Evolutionary conservation across 2,329 filamentous ascomycete genomes (phyloP), one percentile per base, ranked within the genome.

Genomic region (Arthrobotrys megalospora): DNA sequence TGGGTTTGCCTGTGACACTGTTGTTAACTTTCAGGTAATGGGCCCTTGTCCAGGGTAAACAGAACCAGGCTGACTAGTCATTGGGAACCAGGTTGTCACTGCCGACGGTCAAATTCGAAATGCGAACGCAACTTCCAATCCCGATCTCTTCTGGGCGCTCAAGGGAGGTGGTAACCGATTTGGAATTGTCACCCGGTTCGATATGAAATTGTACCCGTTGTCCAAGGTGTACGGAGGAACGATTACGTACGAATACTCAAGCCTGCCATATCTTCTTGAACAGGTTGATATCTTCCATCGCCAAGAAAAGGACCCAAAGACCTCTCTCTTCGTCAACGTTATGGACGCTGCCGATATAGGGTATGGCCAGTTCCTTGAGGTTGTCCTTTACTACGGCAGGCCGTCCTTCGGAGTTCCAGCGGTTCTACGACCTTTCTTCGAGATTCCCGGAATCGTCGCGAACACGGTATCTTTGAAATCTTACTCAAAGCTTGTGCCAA

Each of bases 1-100:
- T 79, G 89, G 88, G 6, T 88, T 86, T 82, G 86, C 85, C 16
- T 76, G 71, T 41, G 87, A 88, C 81, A 85, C 87, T 80, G 84
- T 87, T 2, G 83, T 89, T 11, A 83, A 85, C 24, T 83, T 86
- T 76, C 85, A 88, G 48, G 69, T 73, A 65, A 32, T n/a, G 55
- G 6, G 19, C 34, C 11, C 24, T 55, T 24, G 11, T 50, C n/a
- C 19, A 38, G 7, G 4, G 38, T 50, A 4, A 2, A 65, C 24
- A 28, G 21, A 36, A n/a, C 34, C 16, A 38, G 11, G 45, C 12
- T 58, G 5, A 58, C 52, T n/a, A 58, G 36, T 34, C 50, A 14
- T 38, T 8, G 52, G 52, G 32, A 66, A 50, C 28, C 50, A 73
- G 71, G 84, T 88, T 12, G 85, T 89, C 5, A 86, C 85, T 3